These are phyloP conservation scores for Pleurotus sapidus DNA, from an alignment of 768 basidiomycete genomes.

Conservation along the genomic window DNA sequence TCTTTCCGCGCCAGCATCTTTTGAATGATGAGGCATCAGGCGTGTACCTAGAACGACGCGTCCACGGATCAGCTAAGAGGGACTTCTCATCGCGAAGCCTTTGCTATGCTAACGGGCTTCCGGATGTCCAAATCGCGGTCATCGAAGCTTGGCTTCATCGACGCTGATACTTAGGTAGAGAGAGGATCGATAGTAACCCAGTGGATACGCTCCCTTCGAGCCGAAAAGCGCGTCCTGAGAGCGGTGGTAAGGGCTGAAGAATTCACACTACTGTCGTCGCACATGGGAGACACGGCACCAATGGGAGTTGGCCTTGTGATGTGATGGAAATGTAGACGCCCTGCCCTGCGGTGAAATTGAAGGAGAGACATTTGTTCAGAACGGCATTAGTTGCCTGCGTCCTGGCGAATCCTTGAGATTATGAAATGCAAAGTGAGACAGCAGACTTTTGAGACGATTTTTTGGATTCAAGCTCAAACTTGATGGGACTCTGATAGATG, in stretches of 20 bases:
- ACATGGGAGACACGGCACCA: not conserved
- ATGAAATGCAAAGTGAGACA: too few species aligned
- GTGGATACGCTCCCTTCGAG: not conserved
- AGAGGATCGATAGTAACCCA: not conserved
- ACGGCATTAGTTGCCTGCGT: too few species aligned
- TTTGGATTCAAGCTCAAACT: not conserved
- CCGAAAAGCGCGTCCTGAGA: not conserved
- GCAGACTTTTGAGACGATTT: too few species aligned
- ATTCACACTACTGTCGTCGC: not conserved
- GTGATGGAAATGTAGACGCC: too few species aligned
- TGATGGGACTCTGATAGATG: not conserved
- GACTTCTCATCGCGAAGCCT: not conserved
- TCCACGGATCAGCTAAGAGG: not conserved
- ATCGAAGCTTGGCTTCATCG: not conserved
- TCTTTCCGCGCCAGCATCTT: constrained; percentile 45
- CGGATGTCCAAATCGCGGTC: not conserved
- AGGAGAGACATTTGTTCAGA: too few species aligned
- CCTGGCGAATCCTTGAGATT: too few species aligned
- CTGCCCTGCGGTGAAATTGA: too few species aligned
- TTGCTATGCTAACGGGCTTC: not conserved
- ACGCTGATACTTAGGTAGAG: not conserved
- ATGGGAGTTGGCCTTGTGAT: not conserved
- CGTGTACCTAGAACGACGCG: not conserved
- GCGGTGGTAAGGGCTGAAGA: not conserved
- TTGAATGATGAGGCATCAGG: not conserved